These are phyloP conservation scores for Lanmaoa pseudosensibilis DNA, from an alignment of 768 basidiomycete species.

Conservation along the genomic window DNA sequence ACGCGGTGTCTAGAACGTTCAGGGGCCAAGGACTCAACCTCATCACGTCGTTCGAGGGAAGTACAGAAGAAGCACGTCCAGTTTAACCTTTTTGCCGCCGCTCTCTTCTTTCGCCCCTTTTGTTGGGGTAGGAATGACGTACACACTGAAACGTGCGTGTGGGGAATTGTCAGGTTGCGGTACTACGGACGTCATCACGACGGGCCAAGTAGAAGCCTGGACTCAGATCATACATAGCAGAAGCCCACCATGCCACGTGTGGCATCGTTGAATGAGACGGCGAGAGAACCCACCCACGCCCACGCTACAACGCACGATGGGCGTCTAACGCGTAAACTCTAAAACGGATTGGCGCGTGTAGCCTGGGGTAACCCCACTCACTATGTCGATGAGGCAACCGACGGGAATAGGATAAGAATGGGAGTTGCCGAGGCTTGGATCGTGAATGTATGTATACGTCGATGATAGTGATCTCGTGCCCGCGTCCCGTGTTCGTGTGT, in stretches of 20 bases:
- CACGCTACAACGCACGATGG: background rate
- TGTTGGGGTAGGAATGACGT: slow-evolving; percentile 1
- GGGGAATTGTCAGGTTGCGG: background rate
- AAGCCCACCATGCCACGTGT: background rate
- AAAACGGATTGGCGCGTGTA: background rate
- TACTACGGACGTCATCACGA: background rate
- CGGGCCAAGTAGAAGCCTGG: background rate
- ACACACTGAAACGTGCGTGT: background rate
- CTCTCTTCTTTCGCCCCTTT: background rate
- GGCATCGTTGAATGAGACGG: background rate
- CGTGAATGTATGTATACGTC: background rate
- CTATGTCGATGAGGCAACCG: background rate
- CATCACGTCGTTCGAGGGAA: background rate
- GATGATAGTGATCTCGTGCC: background rate
- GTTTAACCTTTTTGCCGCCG: slow-evolving; percentile 8
- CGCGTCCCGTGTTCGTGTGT: background rate
- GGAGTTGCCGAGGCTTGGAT: background rate
- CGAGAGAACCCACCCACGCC: background rate
- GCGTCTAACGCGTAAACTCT: background rate
- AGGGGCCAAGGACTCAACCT: background rate
- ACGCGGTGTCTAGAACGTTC: background rate
- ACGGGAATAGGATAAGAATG: background rate
- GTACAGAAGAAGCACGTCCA: background rate
- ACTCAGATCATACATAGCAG: background rate
- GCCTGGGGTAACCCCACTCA: background rate